Evolutionary conservation across 2,329 filamentous ascomycete species (phyloP).

Genomic region (Cadophora sp.): DNA sequence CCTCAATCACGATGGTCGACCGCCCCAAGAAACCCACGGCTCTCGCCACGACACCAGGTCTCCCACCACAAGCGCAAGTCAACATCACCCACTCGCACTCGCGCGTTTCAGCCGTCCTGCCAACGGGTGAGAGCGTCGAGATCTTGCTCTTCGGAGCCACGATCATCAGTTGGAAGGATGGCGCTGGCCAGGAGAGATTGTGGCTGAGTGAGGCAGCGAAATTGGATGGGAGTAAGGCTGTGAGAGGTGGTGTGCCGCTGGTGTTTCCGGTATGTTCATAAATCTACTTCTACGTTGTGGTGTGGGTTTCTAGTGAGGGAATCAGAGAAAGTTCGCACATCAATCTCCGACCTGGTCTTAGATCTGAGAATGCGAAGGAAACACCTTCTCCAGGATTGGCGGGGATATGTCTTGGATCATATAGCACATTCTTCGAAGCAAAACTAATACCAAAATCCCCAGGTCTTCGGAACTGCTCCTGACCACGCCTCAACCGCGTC

Average conservation of each 20-base stretch:
- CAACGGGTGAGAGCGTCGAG: constrained; percentile 85
- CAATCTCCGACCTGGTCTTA: not conserved
- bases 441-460: constrained; percentile 17
- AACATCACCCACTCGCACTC: constrained; percentile 74
- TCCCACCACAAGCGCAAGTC: constrained; percentile 78
- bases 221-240: constrained; percentile 86
- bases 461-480: constrained; percentile 87
- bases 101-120: constrained; percentile 79
- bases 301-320: not conserved
- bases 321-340: not conserved
- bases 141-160: constrained; percentile 92
- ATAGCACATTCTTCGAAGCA: not conserved
- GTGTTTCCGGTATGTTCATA: constrained; percentile 79
- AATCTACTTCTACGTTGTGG: not conserved
- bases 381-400: not conserved
- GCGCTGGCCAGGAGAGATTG: constrained; percentile 79
- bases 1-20: constrained; percentile 65
- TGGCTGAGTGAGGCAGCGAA: constrained; percentile 83
- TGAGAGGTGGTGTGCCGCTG: constrained; percentile 89
- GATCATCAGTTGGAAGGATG: constrained; percentile 90
- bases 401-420: not conserved
- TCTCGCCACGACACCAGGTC: constrained; percentile 74
- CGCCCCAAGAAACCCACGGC: constrained; percentile 83
- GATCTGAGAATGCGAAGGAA: not conserved
- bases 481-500: constrained; percentile 77